Conservation (phyloP, 2,329 filamentous ascomycete species). For the Pseudogymnoascus sp. region DNA sequence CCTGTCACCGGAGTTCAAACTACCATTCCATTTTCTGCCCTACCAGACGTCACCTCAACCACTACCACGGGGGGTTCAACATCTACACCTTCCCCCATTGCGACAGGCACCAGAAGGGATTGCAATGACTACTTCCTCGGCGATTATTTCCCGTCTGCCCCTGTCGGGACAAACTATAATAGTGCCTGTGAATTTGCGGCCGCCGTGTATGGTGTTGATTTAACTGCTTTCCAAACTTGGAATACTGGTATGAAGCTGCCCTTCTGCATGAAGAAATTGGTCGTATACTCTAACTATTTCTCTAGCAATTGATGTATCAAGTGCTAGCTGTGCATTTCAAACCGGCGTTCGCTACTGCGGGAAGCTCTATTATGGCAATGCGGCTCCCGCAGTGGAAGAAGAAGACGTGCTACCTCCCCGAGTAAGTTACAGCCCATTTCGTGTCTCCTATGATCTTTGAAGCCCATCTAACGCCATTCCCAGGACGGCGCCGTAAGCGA, state of each 20-base stretch:
- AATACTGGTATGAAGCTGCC: neutral
- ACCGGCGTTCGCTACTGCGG: slow-evolving; percentile 8
- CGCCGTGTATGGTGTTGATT: neutral
- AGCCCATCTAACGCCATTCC: neutral
- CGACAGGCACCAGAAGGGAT: slow-evolving; percentile 20
- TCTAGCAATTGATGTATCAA: neutral
- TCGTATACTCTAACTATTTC: neutral
- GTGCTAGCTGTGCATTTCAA: slow-evolving; percentile 1
- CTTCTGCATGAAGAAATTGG: neutral
- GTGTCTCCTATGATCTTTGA: neutral
- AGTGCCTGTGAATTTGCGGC: slow-evolving; percentile 10
- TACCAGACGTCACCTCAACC: neutral
- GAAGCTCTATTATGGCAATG: neutral
- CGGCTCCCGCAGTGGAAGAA: neutral
- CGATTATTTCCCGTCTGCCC: slow-evolving; percentile 16
- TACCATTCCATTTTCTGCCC: slow-evolving; percentile 3
- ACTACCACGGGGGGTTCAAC: slow-evolving; percentile 9
- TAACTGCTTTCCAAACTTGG: slow-evolving; percentile 9
- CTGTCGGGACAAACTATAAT: slow-evolving; percentile 10
- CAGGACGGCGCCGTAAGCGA: neutral
- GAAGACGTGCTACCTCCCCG: neutral
- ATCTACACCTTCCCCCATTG: slow-evolving; percentile 15
- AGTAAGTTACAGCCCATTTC: neutral
- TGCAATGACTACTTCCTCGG: slow-evolving; percentile 21
- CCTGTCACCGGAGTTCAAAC: slow-evolving; percentile 11